These are phyloP conservation scores for Ophiostoma piceae DNA, from an alignment of 2,329 filamentous ascomycete species.

Conservation along the genomic window DNA sequence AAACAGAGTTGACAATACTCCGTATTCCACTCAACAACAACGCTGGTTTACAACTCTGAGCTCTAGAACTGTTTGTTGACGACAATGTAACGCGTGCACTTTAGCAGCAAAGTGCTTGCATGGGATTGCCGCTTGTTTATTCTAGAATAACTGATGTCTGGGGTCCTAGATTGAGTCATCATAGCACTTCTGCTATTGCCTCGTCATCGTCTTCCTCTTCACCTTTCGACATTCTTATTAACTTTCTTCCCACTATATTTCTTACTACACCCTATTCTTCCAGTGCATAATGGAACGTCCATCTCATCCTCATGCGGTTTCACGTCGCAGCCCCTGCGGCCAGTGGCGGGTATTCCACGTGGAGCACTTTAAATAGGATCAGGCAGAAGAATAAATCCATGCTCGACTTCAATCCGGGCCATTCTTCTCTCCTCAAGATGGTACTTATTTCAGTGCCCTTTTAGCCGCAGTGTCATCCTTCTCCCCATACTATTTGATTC, in stretches of 20 bases:
- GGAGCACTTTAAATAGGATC: conserved; percentile 12
- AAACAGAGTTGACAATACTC: conserved; percentile 2
- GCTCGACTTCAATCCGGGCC: neutral
- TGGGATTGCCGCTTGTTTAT: conserved; percentile 3
- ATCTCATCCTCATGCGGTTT: conserved; percentile 3
- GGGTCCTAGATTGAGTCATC: neutral
- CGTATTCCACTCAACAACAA: conserved; percentile 8
- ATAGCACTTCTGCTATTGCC: neutral
- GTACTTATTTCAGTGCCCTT: neutral
- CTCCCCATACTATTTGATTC: neutral
- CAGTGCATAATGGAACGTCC: neutral
- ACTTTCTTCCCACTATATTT: neutral
- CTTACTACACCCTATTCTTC: neutral
- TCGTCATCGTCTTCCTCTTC: neutral
- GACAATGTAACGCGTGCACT: conserved; percentile 5
- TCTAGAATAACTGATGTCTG: neutral
- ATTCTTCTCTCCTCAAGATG: neutral
- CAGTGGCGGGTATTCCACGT: neutral
- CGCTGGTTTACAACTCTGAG: neutral
- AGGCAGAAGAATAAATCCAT: neutral
- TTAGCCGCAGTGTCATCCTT: neutral
- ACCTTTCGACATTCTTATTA: neutral
- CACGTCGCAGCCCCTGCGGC: neutral
- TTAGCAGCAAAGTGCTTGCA: conserved; percentile 7
- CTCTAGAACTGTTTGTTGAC: neutral